Evolutionary conservation across 768 basidiomycete species (phyloP).

Genomic region (Kwoniella newhampshirensis): DNA sequence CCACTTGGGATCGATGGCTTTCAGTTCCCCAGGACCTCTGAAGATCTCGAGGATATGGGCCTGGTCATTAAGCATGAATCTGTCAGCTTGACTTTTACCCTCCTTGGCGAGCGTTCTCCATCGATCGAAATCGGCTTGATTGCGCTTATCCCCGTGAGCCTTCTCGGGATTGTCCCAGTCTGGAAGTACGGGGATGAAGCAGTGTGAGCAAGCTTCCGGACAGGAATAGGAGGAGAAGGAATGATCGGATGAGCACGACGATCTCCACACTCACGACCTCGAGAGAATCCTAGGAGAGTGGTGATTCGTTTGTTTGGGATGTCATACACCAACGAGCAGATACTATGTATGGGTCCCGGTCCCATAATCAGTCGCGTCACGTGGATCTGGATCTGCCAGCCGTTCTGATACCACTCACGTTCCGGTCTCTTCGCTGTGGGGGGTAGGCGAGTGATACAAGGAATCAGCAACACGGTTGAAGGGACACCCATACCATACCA

Average conservation of each 20-base stretch:
- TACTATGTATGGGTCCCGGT: too few species aligned
- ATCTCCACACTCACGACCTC: conserved; percentile 5
- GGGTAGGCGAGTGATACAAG: too few species aligned
- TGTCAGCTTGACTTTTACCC: conserved; percentile 8
- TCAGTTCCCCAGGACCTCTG: conserved; percentile 9
- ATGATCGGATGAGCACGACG: background rate
- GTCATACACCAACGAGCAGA: conserved; percentile 13
- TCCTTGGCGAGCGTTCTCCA: conserved; percentile 8
- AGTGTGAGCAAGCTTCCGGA: background rate
- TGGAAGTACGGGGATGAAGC: background rate
- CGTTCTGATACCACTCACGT: conserved; percentile 2
- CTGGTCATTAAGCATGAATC: conserved; percentile 15
- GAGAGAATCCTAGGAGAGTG: conserved; percentile 12
- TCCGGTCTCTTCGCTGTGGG: conserved; percentile 11
- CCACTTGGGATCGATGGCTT: conserved; percentile 6
- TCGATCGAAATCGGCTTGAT: conserved; percentile 8
- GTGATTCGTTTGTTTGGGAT: conserved; percentile 3
- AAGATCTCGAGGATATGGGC: conserved; percentile 6
- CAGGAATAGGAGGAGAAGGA: background rate
- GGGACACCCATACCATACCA: background rate
- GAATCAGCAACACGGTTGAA: background rate
- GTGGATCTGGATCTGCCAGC: background rate
- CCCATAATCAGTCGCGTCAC: too few species aligned
- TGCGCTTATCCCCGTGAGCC: conserved; percentile 14
- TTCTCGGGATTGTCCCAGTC: conserved; percentile 14